Evolutionary conservation across 2,329 filamentous ascomycete genomes (phyloP).

Genomic region (Microdochium nivale): DNA sequence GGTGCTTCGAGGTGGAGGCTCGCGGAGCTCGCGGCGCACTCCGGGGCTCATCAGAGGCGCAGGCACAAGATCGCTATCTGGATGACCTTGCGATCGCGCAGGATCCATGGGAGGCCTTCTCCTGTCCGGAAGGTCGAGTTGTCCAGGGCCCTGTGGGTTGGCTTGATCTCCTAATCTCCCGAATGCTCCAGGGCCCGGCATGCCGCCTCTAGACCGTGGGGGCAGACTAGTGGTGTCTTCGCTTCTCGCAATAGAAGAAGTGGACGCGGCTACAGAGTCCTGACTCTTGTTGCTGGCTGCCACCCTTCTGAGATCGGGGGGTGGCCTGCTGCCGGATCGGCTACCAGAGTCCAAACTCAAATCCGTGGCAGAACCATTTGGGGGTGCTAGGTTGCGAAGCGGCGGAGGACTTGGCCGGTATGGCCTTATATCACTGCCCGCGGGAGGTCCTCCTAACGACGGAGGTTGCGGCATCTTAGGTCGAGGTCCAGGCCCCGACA

Average conservation of each 20-base stretch:
- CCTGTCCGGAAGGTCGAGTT: constrained; percentile 50
- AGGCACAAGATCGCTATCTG: constrained; percentile 46
- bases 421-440: constrained; percentile 12
- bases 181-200: constrained; percentile 15
- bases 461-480: constrained; percentile 9
- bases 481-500: not conserved
- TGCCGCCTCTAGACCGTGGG: not conserved
- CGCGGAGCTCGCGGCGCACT: constrained; percentile 33
- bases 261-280: constrained; percentile 43
- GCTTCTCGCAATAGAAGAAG: constrained; percentile 32
- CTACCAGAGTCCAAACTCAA: constrained; percentile 34
- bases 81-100: constrained; percentile 35
- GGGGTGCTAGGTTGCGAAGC: constrained; percentile 22
- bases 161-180: constrained; percentile 26
- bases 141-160: constrained; percentile 15
- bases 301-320: constrained; percentile 34
- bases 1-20: constrained; percentile 42
- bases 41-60: constrained; percentile 47
- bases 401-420: constrained; percentile 15
- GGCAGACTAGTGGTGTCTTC: constrained; percentile 38
- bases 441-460: constrained; percentile 4
- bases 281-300: constrained; percentile 46
- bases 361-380: constrained; percentile 37
- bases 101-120: constrained; percentile 60
- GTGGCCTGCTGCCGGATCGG: constrained; percentile 27